Evolutionary conservation across 352 stramenopile species (phyloP).

Genomic region (Globisporangium middletonii): DNA sequence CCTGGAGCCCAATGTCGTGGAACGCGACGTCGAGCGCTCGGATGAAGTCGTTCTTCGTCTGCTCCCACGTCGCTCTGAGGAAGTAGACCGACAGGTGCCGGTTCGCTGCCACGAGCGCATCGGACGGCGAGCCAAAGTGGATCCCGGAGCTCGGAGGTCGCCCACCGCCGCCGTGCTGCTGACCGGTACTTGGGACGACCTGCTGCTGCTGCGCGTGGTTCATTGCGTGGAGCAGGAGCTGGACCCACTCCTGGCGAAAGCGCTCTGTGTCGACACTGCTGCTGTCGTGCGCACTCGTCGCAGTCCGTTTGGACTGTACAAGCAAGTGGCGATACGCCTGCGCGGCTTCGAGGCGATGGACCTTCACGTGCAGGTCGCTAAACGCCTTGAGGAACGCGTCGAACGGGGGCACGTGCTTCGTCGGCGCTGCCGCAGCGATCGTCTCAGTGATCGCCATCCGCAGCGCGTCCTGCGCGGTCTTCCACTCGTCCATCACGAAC

Average conservation of each 20-base stretch:
- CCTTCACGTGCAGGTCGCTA: conserved; percentile 21
- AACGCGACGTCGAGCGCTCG: conserved; percentile 27
- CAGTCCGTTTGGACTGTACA: conserved; percentile 1
- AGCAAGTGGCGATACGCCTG: conserved; percentile 32
- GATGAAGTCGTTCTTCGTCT: conserved; percentile 39
- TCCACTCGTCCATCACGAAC: conserved; percentile 50
- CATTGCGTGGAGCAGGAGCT: conserved; percentile 21
- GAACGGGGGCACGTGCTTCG: conserved; percentile 13
- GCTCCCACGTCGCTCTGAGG: conserved; percentile 30
- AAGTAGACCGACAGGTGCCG: conserved; percentile 28
- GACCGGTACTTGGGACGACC: conserved; percentile 3
- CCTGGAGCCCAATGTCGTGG: conserved; percentile 35
- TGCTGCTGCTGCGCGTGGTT: conserved; percentile 42
- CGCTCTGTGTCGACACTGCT: conserved; percentile 11
- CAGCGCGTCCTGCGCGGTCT: conserved; percentile 18
- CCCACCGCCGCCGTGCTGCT: not conserved
- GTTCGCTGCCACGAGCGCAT: conserved; percentile 22
- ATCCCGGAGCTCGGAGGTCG: conserved; percentile 12
- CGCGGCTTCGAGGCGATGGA: conserved; percentile 23
- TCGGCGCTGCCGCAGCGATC: conserved; percentile 5
- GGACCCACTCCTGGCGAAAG: conserved; percentile 26
- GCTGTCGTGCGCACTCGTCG: not conserved
- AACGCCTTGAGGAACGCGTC: conserved; percentile 26
- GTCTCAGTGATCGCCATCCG: conserved; percentile 19
- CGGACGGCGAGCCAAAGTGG: conserved; percentile 27